Base-by-base conservation (phyloP, 371 early-diverging fungal species). In the Mucor piriformis region DNA sequence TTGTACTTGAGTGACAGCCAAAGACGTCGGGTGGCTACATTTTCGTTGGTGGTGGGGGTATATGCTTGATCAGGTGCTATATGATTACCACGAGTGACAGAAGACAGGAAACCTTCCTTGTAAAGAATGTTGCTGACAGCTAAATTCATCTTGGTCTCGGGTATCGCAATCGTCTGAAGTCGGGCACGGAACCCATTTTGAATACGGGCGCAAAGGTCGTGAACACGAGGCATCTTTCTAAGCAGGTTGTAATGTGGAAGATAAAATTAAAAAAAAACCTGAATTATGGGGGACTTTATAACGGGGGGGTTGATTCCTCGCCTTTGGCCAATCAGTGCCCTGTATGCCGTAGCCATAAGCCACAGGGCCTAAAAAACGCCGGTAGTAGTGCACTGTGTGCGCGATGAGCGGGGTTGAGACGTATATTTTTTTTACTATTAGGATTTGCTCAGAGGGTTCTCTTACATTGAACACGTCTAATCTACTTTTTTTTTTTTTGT, bases 1-100 rank as follows among this genome's bases (percentile, higher is more conserved):
- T 88, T 82, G 85, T 96, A 97, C 79, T 97, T 97, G 52, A 97
- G 85, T 35, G 88, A 83, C 24, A 97, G 85, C 98, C 98, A 97
- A 38, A 96, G 81, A 13, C 95, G 85, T 40, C 94, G 87, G 16
- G 88, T 88, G 6, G 96, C 94, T 25, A 94, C 76, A 63, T 95
- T 95, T 57, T 87, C 85, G 56, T 88, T 84, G 16, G 90, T 91
- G 47, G 90, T 91, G 16, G 92, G 87, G 20, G 91, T 89, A 69
- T 86, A 87, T 23, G 42, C 67, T 11, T 77, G 76, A 63, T 88
- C 87, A 43, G 91, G 89, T 24, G 89, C 92, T 24, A 81, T 48
- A 69, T 88, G 87, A 60, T 91, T 87, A 46, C 98, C 98, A 32
- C 91, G 83, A 27, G 76, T 76, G 38, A 95, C 86, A 11, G 90